Conservation (phyloP, 805 yeast species). For the Wickerhamiella qilinensis region DNA sequence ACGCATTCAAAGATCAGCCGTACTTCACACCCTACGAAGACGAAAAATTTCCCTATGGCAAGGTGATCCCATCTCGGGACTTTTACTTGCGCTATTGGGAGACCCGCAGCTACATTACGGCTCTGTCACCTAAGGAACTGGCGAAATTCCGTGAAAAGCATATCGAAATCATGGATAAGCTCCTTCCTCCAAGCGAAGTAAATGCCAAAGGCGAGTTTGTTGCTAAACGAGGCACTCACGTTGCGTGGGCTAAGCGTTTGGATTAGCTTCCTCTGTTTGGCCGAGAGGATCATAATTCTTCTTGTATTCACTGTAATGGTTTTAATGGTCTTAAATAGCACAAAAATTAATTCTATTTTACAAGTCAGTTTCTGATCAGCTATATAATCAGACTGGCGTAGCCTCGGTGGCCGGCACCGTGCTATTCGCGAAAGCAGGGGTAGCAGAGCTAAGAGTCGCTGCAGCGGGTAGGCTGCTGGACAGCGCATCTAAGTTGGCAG, state of each 20-base stretch:
- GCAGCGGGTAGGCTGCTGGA: no score
- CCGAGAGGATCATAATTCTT: no score
- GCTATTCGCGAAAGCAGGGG: no score
- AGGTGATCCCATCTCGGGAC: conserved; percentile 11
- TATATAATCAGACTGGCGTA: no score
- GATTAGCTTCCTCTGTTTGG: no score
- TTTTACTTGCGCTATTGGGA: conserved; percentile 35
- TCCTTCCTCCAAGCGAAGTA: not conserved
- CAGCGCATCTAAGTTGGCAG: no score
- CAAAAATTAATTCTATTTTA: no score
- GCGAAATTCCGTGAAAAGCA: conserved; percentile 17
- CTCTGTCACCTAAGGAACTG: conserved; percentile 26
- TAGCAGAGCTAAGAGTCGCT: no score
- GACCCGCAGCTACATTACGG: conserved; percentile 39
- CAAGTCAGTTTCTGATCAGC: no score
- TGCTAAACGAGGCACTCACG: conserved; percentile 15
- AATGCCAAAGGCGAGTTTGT: conserved; percentile 5
- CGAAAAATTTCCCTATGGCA: conserved; percentile 18
- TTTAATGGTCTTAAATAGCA: no score
- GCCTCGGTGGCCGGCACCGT: no score
- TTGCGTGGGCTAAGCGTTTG: conserved; percentile 13
- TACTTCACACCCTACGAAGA: conserved; percentile 26
- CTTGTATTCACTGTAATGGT: no score
- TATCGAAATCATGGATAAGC: not conserved
- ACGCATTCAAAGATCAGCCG: conserved; percentile 21